Evolutionary conservation across 148 eudicot species (phyloP).

Genomic region (Persicaria maculosa): DNA sequence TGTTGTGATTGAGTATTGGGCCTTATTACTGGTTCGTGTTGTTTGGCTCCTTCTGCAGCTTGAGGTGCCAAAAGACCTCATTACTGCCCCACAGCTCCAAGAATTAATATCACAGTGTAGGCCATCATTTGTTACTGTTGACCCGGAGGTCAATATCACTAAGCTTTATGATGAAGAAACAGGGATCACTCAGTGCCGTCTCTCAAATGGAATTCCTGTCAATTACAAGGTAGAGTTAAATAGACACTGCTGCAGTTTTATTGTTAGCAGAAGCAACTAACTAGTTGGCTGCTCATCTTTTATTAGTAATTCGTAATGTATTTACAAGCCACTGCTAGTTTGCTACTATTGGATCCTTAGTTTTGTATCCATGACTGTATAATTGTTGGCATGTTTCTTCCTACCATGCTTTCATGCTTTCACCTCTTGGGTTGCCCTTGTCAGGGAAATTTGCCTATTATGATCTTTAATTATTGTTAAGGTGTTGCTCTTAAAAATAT

Average conservation of each 20-base stretch:
- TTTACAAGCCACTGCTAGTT: not conserved
- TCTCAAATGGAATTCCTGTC: constrained; percentile 89
- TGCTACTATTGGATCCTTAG: not conserved
- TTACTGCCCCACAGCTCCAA: constrained; percentile 49
- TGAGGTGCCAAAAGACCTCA: constrained; percentile 91
- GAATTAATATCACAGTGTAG: constrained; percentile 45
- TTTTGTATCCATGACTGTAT: not conserved
- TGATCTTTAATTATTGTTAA: not conserved
- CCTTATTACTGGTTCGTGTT: constrained; percentile 8
- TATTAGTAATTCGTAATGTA: not conserved
- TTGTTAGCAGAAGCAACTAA: not conserved
- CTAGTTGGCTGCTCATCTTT: not conserved
- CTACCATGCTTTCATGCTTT: not conserved
- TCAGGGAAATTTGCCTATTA: not conserved
- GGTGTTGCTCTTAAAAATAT: not conserved
- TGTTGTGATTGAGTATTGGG: not conserved
- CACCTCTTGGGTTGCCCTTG: not conserved
- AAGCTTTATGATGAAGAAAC: constrained; percentile 69
- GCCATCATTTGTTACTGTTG: constrained; percentile 58
- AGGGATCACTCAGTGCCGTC: constrained; percentile 77
- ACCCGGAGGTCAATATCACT: constrained; percentile 30
- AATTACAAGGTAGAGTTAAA: constrained; percentile 70
- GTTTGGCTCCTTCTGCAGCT: constrained; percentile 46
- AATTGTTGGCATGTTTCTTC: not conserved
- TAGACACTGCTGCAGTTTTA: not conserved